Conservation (phyloP, 306 rosid genomes). For the Cicer yamashitae region DNA sequence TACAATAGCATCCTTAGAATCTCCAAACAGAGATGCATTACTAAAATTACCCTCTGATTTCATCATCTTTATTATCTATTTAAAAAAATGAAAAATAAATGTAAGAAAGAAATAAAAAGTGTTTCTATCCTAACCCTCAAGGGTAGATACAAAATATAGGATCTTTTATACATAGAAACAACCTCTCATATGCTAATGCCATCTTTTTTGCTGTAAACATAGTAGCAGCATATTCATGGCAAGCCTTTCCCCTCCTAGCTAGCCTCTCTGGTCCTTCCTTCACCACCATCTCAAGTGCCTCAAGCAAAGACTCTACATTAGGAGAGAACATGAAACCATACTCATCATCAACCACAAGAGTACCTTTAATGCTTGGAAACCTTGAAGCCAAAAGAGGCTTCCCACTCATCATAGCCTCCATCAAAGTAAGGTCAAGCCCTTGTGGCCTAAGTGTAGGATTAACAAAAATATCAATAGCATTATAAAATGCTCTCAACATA, state of each 20-base stretch:
- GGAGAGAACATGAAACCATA: constrained; percentile 80
- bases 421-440: constrained; percentile 80
- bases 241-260: constrained; percentile 65
- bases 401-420: constrained; percentile 89
- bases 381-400: constrained; percentile 81
- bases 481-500: constrained; percentile 65
- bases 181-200: constrained; percentile 82
- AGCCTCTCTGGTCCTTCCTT: constrained; percentile 64
- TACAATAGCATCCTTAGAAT: background rate
- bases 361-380: constrained; percentile 80
- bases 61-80: constrained; percentile 21
- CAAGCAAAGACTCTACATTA: constrained; percentile 66
- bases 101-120: background rate
- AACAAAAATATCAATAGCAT: constrained; percentile 72
- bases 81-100: constrained; percentile 5
- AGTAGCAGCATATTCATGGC: constrained; percentile 60
- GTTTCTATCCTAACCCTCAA: constrained; percentile 41
- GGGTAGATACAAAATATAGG: constrained; percentile 63
- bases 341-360: constrained; percentile 71
- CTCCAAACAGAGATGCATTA: background rate
- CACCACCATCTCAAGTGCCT: constrained; percentile 63
- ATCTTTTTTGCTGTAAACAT: constrained; percentile 80
- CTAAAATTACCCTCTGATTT: background rate
- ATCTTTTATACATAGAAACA: constrained; percentile 70
- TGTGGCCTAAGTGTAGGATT: constrained; percentile 83